A percentile compares a stretch with the other conserved stretches of the same genome.
These are phyloP conservation scores for Logfia minima DNA, from an alignment of 129 eudicot species.

Conservation along the genomic window DNA sequence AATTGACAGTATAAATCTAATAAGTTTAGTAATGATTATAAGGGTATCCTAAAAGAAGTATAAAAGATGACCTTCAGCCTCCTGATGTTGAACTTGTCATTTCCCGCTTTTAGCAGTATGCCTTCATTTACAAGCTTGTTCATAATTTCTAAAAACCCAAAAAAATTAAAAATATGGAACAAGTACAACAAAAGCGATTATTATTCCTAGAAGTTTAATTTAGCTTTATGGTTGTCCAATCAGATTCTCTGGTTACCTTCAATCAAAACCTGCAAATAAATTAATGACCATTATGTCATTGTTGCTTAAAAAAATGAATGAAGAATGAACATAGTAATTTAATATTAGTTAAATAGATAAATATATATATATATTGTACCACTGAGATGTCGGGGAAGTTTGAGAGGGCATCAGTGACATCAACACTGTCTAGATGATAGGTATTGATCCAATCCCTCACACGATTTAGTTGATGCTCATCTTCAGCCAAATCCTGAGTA, in stretches of 20 bases:
- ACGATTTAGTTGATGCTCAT: slow-evolving; percentile 70
- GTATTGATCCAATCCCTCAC: slow-evolving; percentile 82
- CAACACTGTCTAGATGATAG: slow-evolving; percentile 62
- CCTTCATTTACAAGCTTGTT: slow-evolving; percentile 75
- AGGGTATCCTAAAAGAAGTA: slow-evolving; percentile 8
- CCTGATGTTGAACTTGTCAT: slow-evolving; percentile 50
- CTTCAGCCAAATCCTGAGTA: slow-evolving; percentile 86
- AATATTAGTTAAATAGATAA: not conserved
- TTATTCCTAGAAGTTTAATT: not conserved
- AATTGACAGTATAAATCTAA: slow-evolving; percentile 5
- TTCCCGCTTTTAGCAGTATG: slow-evolving; percentile 51
- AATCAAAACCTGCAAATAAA: slow-evolving; percentile 66
- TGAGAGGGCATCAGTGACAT: slow-evolving; percentile 75
- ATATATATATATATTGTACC: slow-evolving; percentile 37
- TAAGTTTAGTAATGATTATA: slow-evolving; percentile 21
- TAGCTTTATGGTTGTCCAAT: slow-evolving; percentile 12
- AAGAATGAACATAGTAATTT: not conserved
- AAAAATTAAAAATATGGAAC: slow-evolving; percentile 1
- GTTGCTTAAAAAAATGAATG: slow-evolving; percentile 2
- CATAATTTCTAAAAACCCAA: slow-evolving; percentile 55
- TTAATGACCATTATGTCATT: not conserved
- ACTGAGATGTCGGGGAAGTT: slow-evolving; percentile 84
- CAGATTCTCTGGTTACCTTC: slow-evolving; percentile 62
- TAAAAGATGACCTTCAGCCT: slow-evolving; percentile 50
- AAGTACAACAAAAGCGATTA: not conserved